Conservation (phyloP, 345 rosid genomes). For the Garcia nutans region DNA sequence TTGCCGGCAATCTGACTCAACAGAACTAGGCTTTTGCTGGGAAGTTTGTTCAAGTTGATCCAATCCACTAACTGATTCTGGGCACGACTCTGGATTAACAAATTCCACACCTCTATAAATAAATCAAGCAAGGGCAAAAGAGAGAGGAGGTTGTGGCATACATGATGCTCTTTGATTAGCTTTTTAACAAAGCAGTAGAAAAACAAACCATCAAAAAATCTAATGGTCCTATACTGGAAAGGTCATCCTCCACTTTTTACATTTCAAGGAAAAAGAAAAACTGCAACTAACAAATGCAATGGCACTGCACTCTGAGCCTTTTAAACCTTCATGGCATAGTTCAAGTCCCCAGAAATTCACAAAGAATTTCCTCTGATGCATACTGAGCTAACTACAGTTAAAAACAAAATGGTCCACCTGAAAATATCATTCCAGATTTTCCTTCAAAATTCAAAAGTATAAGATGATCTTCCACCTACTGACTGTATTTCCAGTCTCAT, state of each 20-base stretch:
- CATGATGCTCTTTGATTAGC: background rate
- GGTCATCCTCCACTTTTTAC: background rate
- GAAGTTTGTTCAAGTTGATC: constrained; percentile 20
- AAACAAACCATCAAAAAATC: background rate
- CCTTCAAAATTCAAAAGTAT: background rate
- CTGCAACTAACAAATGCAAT: background rate
- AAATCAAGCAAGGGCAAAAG: background rate
- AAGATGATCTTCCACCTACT: background rate
- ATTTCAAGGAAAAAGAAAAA: background rate
- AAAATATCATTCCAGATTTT: background rate
- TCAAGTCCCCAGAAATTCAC: background rate
- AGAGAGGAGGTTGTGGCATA: background rate
- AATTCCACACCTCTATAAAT: background rate
- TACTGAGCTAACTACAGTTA: background rate
- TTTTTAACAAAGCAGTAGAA: background rate
- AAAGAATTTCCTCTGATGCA: background rate
- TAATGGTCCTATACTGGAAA: background rate
- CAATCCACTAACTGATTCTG: constrained; percentile 26
- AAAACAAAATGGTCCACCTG: background rate
- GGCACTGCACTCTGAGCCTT: background rate
- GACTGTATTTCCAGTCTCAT: background rate
- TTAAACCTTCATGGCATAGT: too few species aligned
- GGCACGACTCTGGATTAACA: background rate
- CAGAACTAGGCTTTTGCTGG: constrained; percentile 18
- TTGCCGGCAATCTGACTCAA: constrained; percentile 16